Percentiles rank a stretch among this genome's conserved stretches.
Evolutionary conservation across 2,329 filamentous ascomycete genomes (phyloP).

Genomic region (Fusarium sp.): DNA sequence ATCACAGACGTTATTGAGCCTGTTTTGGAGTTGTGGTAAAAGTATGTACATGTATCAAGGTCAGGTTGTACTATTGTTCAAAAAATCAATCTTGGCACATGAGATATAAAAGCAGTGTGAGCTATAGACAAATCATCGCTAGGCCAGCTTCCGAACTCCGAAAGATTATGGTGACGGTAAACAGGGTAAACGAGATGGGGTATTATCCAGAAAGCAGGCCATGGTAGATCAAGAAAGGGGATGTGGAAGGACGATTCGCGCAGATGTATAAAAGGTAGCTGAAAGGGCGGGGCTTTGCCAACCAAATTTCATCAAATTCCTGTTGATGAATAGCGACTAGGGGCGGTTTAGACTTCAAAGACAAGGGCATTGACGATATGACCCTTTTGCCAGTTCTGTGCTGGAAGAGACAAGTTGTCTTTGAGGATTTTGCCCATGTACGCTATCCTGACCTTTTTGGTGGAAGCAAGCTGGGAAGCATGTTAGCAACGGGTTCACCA

Average conservation of each 20-base stretch:
- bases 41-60: slow-evolving; percentile 4
- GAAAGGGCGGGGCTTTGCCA: neutral
- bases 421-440: slow-evolving; percentile 85
- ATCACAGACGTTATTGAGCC: neutral
- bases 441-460: slow-evolving; percentile 72
- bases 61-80: slow-evolving; percentile 5
- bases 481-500: slow-evolving; percentile 14
- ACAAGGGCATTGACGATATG: slow-evolving; percentile 82
- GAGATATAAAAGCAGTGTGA: slow-evolving; percentile 12
- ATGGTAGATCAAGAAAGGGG: slow-evolving; percentile 11
- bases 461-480: slow-evolving; percentile 60
- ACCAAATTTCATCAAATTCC: neutral
- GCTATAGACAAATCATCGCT: slow-evolving; percentile 30
- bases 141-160: slow-evolving; percentile 29
- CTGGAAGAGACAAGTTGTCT: slow-evolving; percentile 69
- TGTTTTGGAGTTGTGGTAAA: neutral
- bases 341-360: slow-evolving; percentile 56
- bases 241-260: slow-evolving; percentile 2
- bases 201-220: slow-evolving; percentile 43
- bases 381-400: slow-evolving; percentile 78
- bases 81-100: slow-evolving; percentile 11
- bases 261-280: neutral
- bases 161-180: slow-evolving; percentile 11
- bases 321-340: neutral
- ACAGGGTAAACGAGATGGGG: slow-evolving; percentile 30